Evolutionary conservation across 1,284 basidiomycete species (phyloP), one percentile per base, ranked within the genome.

Genomic region (Ceratobasidium sp.): DNA sequence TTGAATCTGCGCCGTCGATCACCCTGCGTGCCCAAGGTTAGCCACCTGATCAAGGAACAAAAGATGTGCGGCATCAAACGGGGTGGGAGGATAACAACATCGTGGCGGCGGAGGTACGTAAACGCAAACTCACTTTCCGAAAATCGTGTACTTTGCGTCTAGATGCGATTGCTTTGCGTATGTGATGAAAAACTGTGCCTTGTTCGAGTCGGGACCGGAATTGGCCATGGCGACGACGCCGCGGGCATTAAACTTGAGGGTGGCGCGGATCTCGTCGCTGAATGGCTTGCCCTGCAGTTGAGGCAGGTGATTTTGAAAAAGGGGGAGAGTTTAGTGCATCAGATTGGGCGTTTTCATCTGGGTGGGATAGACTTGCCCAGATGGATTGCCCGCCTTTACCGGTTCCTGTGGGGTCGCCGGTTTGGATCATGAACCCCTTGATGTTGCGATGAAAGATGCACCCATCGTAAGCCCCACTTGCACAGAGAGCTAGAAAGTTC

Each of bases 161-260:
- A 98, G 87, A 78, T 97, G 95, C 0, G 92, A 82, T 78, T 97
- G 95, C 79, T 97, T 97, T 0, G 91, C 84, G 79, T 97, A 98
- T 1, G 94, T 91, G 79, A 98, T 89, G 53, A 69, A 73, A 55
- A 81, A 80, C 76, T 83, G 82, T 1, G 93, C 94, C 81, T 97
- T 97, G 84, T 97, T 98, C 23, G 92, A 90, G 80, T 97, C 92
- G 26, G 92, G 91, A 0, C 96, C 96, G 3, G 92, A 91, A 80
- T 98, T 98, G 64, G 96, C 96, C 94, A 98, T 97, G 28, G 96
- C 96, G n/a, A 97, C 89, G 75, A 97, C 87, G 21, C 96, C 96
- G 75, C 96, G 88, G 69, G 89, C 85, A 81, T 97, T 97, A 84
- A 98, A 98, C 94, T 97, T 96, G 75, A 98, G 84, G 2, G 96